Evolutionary conservation across 2,329 filamentous ascomycete species (phyloP).

Genomic region (Xylaria polymorpha): DNA sequence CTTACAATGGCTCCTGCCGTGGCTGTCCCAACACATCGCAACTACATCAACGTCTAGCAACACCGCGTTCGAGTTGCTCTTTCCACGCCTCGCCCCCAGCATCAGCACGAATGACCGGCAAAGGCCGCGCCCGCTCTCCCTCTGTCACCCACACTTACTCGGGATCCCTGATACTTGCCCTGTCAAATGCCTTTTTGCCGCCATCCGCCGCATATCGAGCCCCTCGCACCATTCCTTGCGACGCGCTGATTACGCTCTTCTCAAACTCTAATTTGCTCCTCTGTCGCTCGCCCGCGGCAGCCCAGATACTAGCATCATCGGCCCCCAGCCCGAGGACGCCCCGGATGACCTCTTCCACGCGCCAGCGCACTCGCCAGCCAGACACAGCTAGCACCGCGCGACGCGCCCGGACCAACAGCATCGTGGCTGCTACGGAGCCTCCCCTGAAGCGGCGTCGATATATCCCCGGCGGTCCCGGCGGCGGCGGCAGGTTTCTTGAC

Average conservation of each 20-base stretch:
- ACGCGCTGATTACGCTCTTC: conserved; percentile 50
- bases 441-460: conserved; percentile 80
- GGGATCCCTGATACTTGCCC: conserved; percentile 14
- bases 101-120: conserved; percentile 33
- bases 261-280: conserved; percentile 23
- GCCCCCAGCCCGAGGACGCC: conserved; percentile 51
- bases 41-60: conserved; percentile 40
- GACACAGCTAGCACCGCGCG: conserved; percentile 43
- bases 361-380: conserved; percentile 46
- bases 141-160: conserved; percentile 10
- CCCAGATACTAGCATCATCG: conserved; percentile 42
- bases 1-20: conserved; percentile 37
- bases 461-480: conserved; percentile 86
- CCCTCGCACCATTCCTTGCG: conserved; percentile 50
- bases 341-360: conserved; percentile 42
- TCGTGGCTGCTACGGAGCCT: conserved; percentile 64
- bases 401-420: conserved; percentile 52
- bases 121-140: conserved; percentile 19
- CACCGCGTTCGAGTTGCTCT: conserved; percentile 41
- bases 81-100: conserved; percentile 26
- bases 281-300: conserved; percentile 9
- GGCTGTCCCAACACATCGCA: conserved; percentile 37
- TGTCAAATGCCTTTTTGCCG: conserved; percentile 52
- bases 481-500: conserved; percentile 86
- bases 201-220: conserved; percentile 44